Evolutionary conservation across 2,329 filamentous ascomycete genomes (phyloP), one percentile per base, ranked within the genome.

Genomic region (Cladophialophora chaetospira): DNA sequence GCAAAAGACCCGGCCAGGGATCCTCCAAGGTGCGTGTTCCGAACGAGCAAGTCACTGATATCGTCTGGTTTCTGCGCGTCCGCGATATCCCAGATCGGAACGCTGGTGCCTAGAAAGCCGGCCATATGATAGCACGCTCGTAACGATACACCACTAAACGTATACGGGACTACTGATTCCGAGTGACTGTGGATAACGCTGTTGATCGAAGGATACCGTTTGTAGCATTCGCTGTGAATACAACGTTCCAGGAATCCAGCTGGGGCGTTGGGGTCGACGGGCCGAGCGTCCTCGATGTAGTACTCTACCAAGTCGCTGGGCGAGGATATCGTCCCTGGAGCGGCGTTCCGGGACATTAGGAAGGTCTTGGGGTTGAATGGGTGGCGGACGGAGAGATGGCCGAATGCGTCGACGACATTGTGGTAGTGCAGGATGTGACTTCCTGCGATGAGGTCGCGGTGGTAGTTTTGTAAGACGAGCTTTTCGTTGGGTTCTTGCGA

Each of bases 331-430:
- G 78, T 69, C 2, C 75, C 80, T 1, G 79, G 79, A 2, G 79
- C 75, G 21, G 75, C 66, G 57, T 74, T 74, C 25, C 71, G 70
- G 10, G 77, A 76, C 71, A 82, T 77, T 55, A 82, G 71, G 67
- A 80, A 82, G 47, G 71, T 69, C 1, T 72, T 65, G 1, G 73
- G 65, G 8, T 79, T 74, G 28, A 67, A 53, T 0, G 80, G 79
- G 53, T 80, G 75, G 5, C 81, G 73, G 23, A 82, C 71, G 1
- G 80, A 81, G 13, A 84, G 71, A 59, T 84, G 80, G 17, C 80
- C 80, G 62, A 79, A 83, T 1, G 77, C 79, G 54, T 82, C 80
- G 23, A 84, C 64, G 8, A 82, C 71, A 17, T 1, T 82, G 75
- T 43, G 49, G n/a, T 50, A 50, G 35, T 50, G 47, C 3, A 50